Evolutionary conservation across 768 basidiomycete species (phyloP).

Genomic region (Gymnopilus dilepis): DNA sequence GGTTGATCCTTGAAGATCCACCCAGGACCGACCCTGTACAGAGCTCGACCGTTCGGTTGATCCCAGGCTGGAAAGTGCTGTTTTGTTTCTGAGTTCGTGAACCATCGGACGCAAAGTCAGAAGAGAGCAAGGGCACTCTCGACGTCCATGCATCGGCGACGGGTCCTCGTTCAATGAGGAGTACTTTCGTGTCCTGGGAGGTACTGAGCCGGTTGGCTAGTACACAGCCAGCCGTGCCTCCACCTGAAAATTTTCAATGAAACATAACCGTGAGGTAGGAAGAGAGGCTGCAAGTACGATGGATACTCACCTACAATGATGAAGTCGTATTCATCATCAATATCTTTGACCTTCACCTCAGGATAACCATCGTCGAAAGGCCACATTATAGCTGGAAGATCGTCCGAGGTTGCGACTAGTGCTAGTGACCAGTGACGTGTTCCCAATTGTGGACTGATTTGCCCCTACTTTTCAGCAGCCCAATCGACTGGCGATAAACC

Average conservation of each 20-base stretch:
- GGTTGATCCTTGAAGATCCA: constrained; percentile 16
- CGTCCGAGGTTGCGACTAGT: too few species aligned
- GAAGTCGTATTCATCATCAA: not conserved
- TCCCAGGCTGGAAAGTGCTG: constrained; percentile 8
- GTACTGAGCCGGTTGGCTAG: constrained; percentile 20
- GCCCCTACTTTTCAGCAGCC: too few species aligned
- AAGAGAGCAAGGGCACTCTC: constrained; percentile 16
- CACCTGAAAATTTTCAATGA: constrained; percentile 3
- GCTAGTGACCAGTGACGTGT: not conserved
- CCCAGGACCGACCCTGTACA: constrained; percentile 12
- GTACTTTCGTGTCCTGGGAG: constrained; percentile 3
- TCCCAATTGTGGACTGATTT: too few species aligned
- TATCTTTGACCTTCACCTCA: not conserved
- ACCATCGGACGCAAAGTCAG: constrained; percentile 13
- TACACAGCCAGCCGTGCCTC: constrained; percentile 19
- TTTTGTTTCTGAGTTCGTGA: constrained; percentile 3
- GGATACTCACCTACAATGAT: not conserved
- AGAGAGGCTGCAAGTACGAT: too few species aligned
- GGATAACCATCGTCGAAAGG: not conserved
- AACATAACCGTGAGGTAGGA: not conserved
- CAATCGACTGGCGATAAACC: too few species aligned
- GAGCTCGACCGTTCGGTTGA: constrained; percentile 6
- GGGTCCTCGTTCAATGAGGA: constrained; percentile 15
- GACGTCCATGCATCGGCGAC: constrained; percentile 13
- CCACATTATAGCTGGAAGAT: not conserved